Evolutionary conservation across 257 asterid genomes (phyloP).

Genomic region (Gardenia jasminoides): DNA sequence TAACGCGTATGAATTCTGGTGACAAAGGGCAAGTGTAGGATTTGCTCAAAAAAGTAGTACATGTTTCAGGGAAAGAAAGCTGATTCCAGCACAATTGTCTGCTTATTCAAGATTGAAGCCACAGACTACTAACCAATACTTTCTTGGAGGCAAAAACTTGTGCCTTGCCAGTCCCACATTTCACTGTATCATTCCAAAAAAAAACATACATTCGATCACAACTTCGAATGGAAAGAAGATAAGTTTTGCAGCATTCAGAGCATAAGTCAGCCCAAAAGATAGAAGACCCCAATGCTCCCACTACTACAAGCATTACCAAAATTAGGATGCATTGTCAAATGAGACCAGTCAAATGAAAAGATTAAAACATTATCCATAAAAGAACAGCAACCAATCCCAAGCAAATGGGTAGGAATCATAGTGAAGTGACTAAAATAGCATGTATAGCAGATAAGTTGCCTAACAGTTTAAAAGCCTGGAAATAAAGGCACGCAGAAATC

Average conservation of each 20-base stretch:
- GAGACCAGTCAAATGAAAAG: not conserved
- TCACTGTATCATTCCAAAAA: slow-evolving; percentile 20
- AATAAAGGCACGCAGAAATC: not conserved
- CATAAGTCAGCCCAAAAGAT: not conserved
- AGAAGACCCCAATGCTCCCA: not conserved
- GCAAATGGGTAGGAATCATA: not conserved
- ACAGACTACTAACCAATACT: not conserved
- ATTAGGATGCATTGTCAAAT: not conserved
- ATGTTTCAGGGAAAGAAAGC: not conserved
- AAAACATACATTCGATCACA: not conserved
- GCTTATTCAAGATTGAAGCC: not conserved
- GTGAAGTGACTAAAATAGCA: not conserved
- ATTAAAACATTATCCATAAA: not conserved
- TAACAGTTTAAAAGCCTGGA: not conserved
- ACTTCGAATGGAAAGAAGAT: not conserved
- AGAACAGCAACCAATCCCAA: not conserved
- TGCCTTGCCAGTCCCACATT: slow-evolving; percentile 27
- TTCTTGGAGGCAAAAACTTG: slow-evolving; percentile 21
- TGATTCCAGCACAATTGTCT: not conserved
- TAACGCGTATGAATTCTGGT: not conserved
- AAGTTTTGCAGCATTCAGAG: not conserved
- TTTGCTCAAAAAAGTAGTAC: not conserved
- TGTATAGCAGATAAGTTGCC: not conserved
- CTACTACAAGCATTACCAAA: not conserved
- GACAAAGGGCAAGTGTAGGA: not conserved